Evolutionary conservation across 768 basidiomycete species (phyloP), one percentile per base, ranked within the genome.

Genomic region (Tulasnella sp.): DNA sequence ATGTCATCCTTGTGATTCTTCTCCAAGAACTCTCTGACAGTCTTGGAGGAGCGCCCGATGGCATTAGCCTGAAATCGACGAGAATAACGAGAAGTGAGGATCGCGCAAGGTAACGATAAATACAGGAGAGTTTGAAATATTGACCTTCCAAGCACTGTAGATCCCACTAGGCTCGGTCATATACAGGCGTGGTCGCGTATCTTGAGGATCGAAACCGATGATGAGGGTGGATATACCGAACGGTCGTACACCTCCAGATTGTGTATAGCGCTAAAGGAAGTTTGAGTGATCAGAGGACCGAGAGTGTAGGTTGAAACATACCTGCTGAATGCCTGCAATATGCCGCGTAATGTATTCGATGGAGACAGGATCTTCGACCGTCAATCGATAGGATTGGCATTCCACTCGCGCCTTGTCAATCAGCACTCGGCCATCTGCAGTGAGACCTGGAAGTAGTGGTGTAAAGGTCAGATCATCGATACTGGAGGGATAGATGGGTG

Each of bases 291-390:
- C 2, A 19, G 51, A 17, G 23, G 32, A 23, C 24, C 51, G 10
- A 52, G 10, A 52, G 5, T 24, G 24, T 17, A 9, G n/a, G 8
- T 38, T 2, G 4, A 17, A n/a, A 63, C 78, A 34, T 56, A 92
- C 95, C 80, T 99, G 96, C 73, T 99, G 95, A 64, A 98, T 91
- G n/a, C 93, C 91, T 56, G 96, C 96, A 69, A 99, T 87, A 73
- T 96, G 88, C 70, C 95, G 83, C 27, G 96, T 96, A 68, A 99
- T 97, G 69, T 98, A 99, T 71, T 99, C 96, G 27, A 99, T 88
- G 17, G 89, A 92, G 52, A 96, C 96, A 11, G 96, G 96, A 70
- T 98, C 96, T 70, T 98, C 96, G 32, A 97, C 96, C 0, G 93
- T 97, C 61, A 98, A 75, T 19, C 96, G 85, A 75, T 99, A 94